These are phyloP conservation scores for Phlebiopsis gigantea DNA, from an alignment of 768 basidiomycete genomes.

Conservation along the genomic window DNA sequence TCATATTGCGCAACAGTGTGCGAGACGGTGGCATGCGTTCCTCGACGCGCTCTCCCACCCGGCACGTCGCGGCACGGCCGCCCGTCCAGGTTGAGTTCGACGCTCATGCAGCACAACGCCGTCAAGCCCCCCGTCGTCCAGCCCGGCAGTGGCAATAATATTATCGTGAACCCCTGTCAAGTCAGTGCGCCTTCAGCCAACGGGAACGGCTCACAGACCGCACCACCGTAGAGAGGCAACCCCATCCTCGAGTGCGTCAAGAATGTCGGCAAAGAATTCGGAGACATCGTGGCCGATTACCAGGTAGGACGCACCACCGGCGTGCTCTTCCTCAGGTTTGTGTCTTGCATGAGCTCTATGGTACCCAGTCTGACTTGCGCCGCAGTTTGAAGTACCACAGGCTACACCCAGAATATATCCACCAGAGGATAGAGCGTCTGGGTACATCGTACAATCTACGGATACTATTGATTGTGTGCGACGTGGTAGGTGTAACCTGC, in stretches of 20 bases:
- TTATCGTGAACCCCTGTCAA: slow-evolving; percentile 30
- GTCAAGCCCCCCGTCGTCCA: slow-evolving; percentile 28
- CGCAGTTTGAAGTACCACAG: slow-evolving; percentile 88
- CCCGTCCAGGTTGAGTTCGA: neutral
- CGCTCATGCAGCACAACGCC: neutral
- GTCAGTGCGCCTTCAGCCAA: slow-evolving; percentile 12
- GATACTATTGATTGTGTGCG: slow-evolving; percentile 84
- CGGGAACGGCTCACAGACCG: neutral
- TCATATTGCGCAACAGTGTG: neutral
- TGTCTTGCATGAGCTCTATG: slow-evolving; percentile 2
- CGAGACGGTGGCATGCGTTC: neutral
- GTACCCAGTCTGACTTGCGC: neutral
- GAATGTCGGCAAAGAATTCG: slow-evolving; percentile 90
- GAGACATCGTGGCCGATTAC: slow-evolving; percentile 90
- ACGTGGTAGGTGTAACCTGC: slow-evolving; percentile 60
- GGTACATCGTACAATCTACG: slow-evolving; percentile 77
- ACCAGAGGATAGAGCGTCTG: slow-evolving; percentile 83
- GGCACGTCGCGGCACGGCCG: neutral
- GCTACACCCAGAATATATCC: slow-evolving; percentile 96
- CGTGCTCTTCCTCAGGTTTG: slow-evolving; percentile 84
- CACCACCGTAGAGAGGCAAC: slow-evolving; percentile 72
- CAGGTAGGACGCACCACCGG: slow-evolving; percentile 94
- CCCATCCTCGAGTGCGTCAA: slow-evolving; percentile 82
- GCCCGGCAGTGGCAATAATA: slow-evolving; percentile 28
- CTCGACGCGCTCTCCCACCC: neutral